A percentile compares a stretch with the other conserved stretches of the same genome.
Conservation (phyloP, 2,329 filamentous ascomycete genomes). For the Incumbomyces delicatus region DNA sequence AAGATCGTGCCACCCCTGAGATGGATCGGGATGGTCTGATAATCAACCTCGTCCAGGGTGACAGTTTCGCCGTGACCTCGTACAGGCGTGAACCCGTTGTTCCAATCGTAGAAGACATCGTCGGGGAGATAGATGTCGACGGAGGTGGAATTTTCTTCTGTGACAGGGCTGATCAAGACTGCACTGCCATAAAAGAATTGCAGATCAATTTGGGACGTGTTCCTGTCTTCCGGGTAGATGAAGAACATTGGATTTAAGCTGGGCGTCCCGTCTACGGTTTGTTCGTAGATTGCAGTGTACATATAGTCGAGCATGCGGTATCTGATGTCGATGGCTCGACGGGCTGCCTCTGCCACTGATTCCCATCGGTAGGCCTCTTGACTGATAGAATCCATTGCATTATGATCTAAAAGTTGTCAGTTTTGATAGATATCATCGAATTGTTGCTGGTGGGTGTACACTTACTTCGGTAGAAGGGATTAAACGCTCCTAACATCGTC, state of each 20-base stretch:
- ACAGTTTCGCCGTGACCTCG: constrained; percentile 37
- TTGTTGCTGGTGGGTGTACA: too few species aligned
- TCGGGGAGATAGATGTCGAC: constrained; percentile 49
- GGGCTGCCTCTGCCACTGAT: constrained; percentile 52
- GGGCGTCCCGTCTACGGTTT: constrained; percentile 53
- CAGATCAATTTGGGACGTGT: constrained; percentile 42
- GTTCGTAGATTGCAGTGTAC: constrained; percentile 59
- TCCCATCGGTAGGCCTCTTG: constrained; percentile 69
- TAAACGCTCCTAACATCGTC: constrained; percentile 63
- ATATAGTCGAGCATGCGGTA: constrained; percentile 71
- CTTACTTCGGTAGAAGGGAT: constrained; percentile 58
- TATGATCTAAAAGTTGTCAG: constrained; percentile 42
- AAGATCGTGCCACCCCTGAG: constrained; percentile 52
- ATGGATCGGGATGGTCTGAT: constrained; percentile 51
- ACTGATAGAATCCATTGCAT: constrained; percentile 40
- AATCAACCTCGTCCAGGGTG: constrained; percentile 36
- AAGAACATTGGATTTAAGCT: constrained; percentile 63
- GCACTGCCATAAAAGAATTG: constrained; percentile 53
- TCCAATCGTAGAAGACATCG: constrained; percentile 53
- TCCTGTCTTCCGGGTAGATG: constrained; percentile 51
- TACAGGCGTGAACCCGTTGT: constrained; percentile 37
- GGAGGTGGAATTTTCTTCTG: constrained; percentile 40
- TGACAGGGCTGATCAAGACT: constrained; percentile 49
- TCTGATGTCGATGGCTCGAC: constrained; percentile 59
- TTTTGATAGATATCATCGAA: too few species aligned